Conservation (phyloP, 441 rosid species). For the Macaranga tanarius region DNA sequence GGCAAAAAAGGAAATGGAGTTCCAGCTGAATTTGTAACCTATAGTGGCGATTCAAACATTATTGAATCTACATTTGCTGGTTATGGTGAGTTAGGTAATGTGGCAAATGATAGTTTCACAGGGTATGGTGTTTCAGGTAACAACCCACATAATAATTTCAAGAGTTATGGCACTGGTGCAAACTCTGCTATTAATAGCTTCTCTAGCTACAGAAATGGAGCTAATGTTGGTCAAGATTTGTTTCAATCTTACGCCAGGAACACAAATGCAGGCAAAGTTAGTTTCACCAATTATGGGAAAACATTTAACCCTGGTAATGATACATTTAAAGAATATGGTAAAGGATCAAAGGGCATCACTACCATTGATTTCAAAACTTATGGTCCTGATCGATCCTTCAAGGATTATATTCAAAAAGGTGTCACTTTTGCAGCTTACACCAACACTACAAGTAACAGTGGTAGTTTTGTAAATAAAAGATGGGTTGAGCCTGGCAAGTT, state of each 20-base stretch:
- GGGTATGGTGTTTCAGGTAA: constrained; percentile 64
- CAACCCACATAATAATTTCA: constrained; percentile 61
- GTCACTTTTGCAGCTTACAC: constrained; percentile 52
- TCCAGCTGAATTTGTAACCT: constrained; percentile 55
- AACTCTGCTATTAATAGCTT: constrained; percentile 53
- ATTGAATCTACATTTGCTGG: constrained; percentile 64
- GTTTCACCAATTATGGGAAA: constrained; percentile 70
- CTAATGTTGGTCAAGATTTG: constrained; percentile 85
- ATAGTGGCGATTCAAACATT: constrained; percentile 56
- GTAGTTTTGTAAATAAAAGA: constrained; percentile 18
- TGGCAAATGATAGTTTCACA: constrained; percentile 58
- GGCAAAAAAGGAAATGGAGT: constrained; percentile 66
- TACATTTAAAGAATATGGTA: constrained; percentile 68
- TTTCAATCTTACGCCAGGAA: constrained; percentile 72
- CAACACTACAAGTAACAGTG: constrained; percentile 27
- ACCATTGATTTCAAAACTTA: constrained; percentile 60
- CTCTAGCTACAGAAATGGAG: constrained; percentile 59
- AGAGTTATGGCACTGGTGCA: constrained; percentile 60
- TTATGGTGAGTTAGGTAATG: constrained; percentile 68
- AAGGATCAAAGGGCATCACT: constrained; percentile 38
- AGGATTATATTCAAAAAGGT: constrained; percentile 54
- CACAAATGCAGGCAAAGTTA: constrained; percentile 50
- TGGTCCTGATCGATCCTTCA: constrained; percentile 61
- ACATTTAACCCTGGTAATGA: constrained; percentile 78
- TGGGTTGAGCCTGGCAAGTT: constrained; percentile 96